Conservation (phyloP, 2,329 filamentous ascomycete genomes). For the Parafenestella ontariensis region DNA sequence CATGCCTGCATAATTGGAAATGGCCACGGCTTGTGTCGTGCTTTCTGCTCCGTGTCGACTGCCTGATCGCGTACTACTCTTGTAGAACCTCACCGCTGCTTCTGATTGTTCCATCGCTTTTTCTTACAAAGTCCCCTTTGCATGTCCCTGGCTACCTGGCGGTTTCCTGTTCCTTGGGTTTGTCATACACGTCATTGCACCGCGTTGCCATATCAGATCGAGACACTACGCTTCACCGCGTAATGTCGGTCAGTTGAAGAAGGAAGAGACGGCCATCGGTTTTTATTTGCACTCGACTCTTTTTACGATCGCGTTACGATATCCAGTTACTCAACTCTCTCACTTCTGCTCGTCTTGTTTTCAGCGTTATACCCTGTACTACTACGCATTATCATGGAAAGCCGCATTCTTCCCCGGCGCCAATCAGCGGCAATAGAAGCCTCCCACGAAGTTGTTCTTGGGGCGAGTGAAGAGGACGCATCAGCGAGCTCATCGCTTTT, state of each 20-base stretch:
- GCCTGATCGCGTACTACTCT: slow-evolving; percentile 41
- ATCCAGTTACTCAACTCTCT: slow-evolving; percentile 10
- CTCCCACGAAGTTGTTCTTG: slow-evolving; percentile 19
- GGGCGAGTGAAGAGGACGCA: slow-evolving; percentile 15
- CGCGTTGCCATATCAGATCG: slow-evolving; percentile 25
- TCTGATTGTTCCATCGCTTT: slow-evolving; percentile 29
- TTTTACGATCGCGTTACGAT: slow-evolving; percentile 13
- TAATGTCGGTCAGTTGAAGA: slow-evolving; percentile 39
- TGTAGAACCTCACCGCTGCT: slow-evolving; percentile 47
- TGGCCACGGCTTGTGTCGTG: slow-evolving; percentile 35
- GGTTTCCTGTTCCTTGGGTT: slow-evolving; percentile 21
- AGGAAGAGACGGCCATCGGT: slow-evolving; percentile 9
- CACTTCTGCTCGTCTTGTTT: slow-evolving; percentile 17
- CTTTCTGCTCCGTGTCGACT: slow-evolving; percentile 22
- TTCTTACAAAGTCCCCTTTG: slow-evolving; percentile 15
- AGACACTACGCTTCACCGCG: slow-evolving; percentile 36
- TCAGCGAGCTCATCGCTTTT: slow-evolving; percentile 41
- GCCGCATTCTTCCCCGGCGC: slow-evolving; percentile 27
- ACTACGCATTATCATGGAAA: slow-evolving; percentile 41
- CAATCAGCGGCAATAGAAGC: slow-evolving; percentile 27
- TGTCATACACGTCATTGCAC: slow-evolving; percentile 36
- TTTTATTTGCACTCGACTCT: slow-evolving; percentile 13
- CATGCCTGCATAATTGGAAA: slow-evolving; percentile 10
- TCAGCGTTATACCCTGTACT: slow-evolving; percentile 42
- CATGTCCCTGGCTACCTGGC: slow-evolving; percentile 17